phyloP scores from a whole-genome alignment of 2,329 filamentous ascomycete species.

The Amylocarpus encephaloides region DNA sequence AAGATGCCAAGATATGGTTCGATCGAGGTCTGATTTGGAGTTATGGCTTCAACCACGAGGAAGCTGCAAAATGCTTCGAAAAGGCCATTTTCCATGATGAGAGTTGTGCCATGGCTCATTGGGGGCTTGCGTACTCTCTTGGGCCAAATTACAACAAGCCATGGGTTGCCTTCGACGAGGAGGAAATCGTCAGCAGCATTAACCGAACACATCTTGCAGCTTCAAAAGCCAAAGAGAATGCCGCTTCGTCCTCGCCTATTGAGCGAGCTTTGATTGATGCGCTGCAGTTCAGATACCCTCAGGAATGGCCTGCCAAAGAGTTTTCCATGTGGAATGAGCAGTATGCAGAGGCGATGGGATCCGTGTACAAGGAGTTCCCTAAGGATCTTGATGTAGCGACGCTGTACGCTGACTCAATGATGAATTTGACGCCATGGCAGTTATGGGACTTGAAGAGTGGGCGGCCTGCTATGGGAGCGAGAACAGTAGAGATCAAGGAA shows the following conservation, averaged over 20 bases:
- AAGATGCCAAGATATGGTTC: slow-evolving; percentile 59
- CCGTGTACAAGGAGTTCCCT: slow-evolving; percentile 44
- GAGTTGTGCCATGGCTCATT: slow-evolving; percentile 56
- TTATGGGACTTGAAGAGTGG: slow-evolving; percentile 58
- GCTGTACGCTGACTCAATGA: slow-evolving; percentile 58
- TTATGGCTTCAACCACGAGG: slow-evolving; percentile 72
- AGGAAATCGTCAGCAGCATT: slow-evolving; percentile 49
- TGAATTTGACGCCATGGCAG: slow-evolving; percentile 60
- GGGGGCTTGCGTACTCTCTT: slow-evolving; percentile 64
- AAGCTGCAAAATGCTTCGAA: slow-evolving; percentile 59
- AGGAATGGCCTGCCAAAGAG: slow-evolving; percentile 41
- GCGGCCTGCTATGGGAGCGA: slow-evolving; percentile 46
- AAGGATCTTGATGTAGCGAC: slow-evolving; percentile 57
- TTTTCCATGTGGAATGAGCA: slow-evolving; percentile 48
- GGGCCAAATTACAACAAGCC: slow-evolving; percentile 77
- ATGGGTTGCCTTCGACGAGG: slow-evolving; percentile 62
- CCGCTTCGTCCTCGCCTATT: slow-evolving; percentile 37
- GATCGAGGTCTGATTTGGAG: slow-evolving; percentile 66
- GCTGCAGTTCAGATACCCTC: slow-evolving; percentile 55
- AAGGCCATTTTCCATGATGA: slow-evolving; percentile 49
- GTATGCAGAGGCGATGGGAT: slow-evolving; percentile 57
- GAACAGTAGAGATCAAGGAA: slow-evolving; percentile 50
- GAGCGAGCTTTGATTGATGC: slow-evolving; percentile 61
- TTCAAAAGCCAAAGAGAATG: slow-evolving; percentile 37
- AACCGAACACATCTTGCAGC: slow-evolving; percentile 42